Conservation (phyloP, 176 grass and related monocot species). For the Urochloa ruziziensis region DNA sequence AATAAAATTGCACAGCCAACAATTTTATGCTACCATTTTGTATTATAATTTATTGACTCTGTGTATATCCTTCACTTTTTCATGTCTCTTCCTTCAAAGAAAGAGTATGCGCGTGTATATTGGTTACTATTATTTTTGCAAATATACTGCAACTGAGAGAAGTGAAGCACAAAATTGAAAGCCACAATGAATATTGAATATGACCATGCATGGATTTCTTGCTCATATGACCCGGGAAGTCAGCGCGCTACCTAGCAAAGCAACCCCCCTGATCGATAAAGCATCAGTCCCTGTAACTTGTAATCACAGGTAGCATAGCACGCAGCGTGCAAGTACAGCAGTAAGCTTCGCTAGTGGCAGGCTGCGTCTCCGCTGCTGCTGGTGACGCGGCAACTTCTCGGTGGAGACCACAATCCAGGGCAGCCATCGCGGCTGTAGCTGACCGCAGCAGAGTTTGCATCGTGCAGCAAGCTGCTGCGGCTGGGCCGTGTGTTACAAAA, state of each 20-base stretch:
- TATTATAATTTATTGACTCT: too few species aligned
- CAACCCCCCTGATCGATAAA: background rate
- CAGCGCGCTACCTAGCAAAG: background rate
- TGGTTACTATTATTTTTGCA: too few species aligned
- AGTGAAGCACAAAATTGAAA: background rate
- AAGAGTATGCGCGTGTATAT: too few species aligned
- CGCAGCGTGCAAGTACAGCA: background rate
- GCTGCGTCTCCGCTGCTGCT: too few species aligned
- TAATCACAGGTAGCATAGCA: background rate
- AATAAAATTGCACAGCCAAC: background rate
- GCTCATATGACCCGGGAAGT: background rate
- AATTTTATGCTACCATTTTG: background rate
- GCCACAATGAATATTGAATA: background rate
- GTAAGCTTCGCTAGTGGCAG: background rate
- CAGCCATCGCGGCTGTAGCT: too few species aligned
- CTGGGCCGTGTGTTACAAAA: too few species aligned
- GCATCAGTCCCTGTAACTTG: background rate
- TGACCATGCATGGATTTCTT: background rate
- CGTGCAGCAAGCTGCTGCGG: too few species aligned
- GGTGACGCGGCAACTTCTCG: background rate
- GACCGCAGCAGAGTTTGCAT: too few species aligned
- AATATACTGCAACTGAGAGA: background rate
- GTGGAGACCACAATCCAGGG: too few species aligned
- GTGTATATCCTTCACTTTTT: too few species aligned
- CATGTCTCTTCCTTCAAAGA: too few species aligned